phyloP scores from a whole-genome alignment of 1,284 basidiomycete genomes.

The Ustilago nuda region DNA sequence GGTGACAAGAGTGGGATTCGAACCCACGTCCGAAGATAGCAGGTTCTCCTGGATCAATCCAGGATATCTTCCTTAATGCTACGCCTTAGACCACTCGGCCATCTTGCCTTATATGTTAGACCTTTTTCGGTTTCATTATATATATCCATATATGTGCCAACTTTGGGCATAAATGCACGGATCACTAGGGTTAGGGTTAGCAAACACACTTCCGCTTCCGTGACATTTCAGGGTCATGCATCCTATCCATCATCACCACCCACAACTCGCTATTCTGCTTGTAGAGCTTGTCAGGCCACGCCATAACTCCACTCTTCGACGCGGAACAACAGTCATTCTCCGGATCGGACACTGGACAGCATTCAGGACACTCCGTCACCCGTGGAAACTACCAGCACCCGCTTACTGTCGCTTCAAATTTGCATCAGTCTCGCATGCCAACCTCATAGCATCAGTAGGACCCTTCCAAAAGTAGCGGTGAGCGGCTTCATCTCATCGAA shows the following conservation, averaged over 20 bases:
- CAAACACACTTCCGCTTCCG: not conserved
- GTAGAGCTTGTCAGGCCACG: not conserved
- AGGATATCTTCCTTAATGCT: constrained; percentile 54
- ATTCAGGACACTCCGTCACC: not conserved
- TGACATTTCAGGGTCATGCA: not conserved
- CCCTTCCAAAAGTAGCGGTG: not conserved
- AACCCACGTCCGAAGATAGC: constrained; percentile 68
- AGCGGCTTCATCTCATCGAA: not conserved
- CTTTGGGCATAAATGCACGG: constrained; percentile 14
- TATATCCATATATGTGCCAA: too few relatives aligned
- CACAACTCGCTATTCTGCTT: not conserved
- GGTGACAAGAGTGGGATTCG: constrained; percentile 69
- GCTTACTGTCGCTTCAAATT: not conserved
- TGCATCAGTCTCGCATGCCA: not conserved
- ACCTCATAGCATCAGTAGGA: not conserved
- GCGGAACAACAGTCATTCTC: not conserved
- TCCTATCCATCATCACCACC: not conserved
- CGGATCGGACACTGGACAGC: not conserved
- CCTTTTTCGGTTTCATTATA: too few relatives aligned
- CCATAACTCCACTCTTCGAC: not conserved
- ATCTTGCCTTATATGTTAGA: constrained; percentile 26
- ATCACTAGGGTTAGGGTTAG: too few relatives aligned
- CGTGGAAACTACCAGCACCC: not conserved
- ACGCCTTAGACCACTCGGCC: constrained; percentile 60
- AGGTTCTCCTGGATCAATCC: constrained; percentile 19